Conservation (phyloP, 1,284 basidiomycete genomes). For the Pseudozyma flocculosa region DNA sequence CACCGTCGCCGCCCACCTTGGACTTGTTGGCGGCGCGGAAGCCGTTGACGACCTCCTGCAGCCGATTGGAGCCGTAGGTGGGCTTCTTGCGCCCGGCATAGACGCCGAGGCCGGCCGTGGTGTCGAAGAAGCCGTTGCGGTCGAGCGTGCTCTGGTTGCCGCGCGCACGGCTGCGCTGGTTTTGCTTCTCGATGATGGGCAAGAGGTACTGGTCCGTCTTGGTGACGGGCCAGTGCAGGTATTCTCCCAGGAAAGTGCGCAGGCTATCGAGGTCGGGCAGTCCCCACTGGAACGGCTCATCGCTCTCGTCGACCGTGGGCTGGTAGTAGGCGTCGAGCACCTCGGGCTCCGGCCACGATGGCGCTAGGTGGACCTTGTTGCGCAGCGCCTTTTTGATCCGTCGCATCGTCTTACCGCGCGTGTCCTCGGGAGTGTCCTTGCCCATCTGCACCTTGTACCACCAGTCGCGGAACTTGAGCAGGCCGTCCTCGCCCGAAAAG, state of each 20-base stretch:
- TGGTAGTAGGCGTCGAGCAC: conserved; percentile 87
- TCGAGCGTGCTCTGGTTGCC: conserved; percentile 64
- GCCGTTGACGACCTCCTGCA: conserved; percentile 84
- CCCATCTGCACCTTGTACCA: conserved; percentile 93
- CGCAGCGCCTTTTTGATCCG: conserved; percentile 53
- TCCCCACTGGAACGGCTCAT: conserved; percentile 96
- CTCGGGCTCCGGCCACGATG: conserved; percentile 83
- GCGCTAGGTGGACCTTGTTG: conserved; percentile 71
- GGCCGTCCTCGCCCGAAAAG: conserved; percentile 65
- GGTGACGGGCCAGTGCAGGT: conserved; percentile 78
- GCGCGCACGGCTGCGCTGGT: conserved; percentile 57
- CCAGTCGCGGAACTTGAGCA: conserved; percentile 88
- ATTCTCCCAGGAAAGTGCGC: conserved; percentile 75
- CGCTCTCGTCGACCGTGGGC: conserved; percentile 83
- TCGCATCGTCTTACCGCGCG: conserved; percentile 57
- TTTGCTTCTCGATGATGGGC: conserved; percentile 76
- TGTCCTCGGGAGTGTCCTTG: conserved; percentile 72
- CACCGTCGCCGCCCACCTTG: conserved; percentile 1
- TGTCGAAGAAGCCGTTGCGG: conserved; percentile 62
- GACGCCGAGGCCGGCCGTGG: conserved; percentile 62
- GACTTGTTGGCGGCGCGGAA: conserved; percentile 60
- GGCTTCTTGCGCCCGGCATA: conserved; percentile 75
- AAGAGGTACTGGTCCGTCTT: conserved; percentile 91
- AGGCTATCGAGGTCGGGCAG: conserved; percentile 79
- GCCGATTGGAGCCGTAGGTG: conserved; percentile 78